These are phyloP conservation scores for Calvatia gigantea DNA, from an alignment of 768 basidiomycete genomes.

Conservation along the genomic window DNA sequence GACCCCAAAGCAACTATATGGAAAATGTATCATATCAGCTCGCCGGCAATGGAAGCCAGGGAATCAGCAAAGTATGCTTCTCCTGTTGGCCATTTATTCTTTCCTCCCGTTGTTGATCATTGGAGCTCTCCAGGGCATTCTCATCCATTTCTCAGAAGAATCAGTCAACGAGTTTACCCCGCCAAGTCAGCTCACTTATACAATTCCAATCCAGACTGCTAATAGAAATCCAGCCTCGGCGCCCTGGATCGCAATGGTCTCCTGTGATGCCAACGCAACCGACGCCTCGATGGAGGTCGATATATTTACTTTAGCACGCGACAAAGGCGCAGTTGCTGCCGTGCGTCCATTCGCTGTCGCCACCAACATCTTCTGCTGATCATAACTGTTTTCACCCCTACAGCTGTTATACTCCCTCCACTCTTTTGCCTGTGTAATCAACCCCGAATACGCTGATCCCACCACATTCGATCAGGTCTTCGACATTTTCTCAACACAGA, in stretches of 20 bases:
- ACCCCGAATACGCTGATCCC: constrained; percentile 63
- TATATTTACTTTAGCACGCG: constrained; percentile 77
- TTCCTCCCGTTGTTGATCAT: constrained; percentile 3
- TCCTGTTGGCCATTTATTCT: background rate
- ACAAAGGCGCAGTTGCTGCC: constrained; percentile 77
- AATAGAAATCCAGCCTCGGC: constrained; percentile 48
- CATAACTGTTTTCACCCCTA: background rate
- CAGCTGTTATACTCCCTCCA: constrained; percentile 77
- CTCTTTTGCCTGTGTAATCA: constrained; percentile 73
- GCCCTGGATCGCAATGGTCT: constrained; percentile 89
- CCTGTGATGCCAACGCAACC: constrained; percentile 78
- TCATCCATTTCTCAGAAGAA: constrained; percentile 81
- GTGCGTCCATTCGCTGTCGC: constrained; percentile 36
- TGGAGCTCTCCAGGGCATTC: constrained; percentile 65
- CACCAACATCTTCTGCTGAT: background rate
- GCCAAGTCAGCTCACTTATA: constrained; percentile 33
- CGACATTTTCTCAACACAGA: constrained; percentile 75
- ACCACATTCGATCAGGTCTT: constrained; percentile 54
- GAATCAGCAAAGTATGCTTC: constrained; percentile 49
- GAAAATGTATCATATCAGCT: constrained; percentile 61
- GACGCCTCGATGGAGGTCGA: constrained; percentile 57
- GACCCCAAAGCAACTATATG: constrained; percentile 38
- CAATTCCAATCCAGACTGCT: constrained; percentile 9
- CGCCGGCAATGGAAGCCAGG: constrained; percentile 43
- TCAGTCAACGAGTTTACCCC: constrained; percentile 43